Evolutionary conservation across 1,284 basidiomycete genomes (phyloP).

Genomic region (Ceratorhiza oryzae-sativae): DNA sequence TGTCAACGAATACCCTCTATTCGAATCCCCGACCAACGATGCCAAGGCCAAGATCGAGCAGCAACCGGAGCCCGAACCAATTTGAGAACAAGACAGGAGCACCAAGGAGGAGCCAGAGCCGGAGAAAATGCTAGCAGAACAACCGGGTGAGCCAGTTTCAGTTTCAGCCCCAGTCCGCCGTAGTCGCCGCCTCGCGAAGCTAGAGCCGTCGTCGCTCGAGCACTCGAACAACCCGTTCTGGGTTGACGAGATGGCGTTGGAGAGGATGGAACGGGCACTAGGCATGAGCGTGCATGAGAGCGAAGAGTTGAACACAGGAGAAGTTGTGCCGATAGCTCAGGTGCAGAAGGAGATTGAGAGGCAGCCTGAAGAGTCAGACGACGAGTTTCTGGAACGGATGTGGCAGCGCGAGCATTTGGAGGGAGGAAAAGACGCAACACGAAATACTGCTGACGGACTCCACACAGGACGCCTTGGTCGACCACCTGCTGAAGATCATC

Average conservation of each 20-base stretch:
- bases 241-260: not conserved
- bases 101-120: not conserved
- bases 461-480: not conserved
- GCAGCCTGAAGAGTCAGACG: not conserved
- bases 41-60: not conserved
- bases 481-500: not conserved
- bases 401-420: not conserved
- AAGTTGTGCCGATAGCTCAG: not conserved
- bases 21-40: not conserved
- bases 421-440: conserved; percentile 3
- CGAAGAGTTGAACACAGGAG: not conserved
- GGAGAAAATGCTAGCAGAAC: not conserved
- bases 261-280: not conserved
- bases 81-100: too few species aligned
- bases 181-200: not conserved
- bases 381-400: not conserved
- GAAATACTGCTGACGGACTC: conserved; percentile 16
- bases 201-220: not conserved
- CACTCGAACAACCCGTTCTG: not conserved
- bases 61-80: not conserved
- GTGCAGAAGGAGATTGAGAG: not conserved
- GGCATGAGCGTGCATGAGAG: not conserved
- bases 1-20: not conserved
- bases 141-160: conserved; percentile 12
- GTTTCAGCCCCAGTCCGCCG: not conserved